These are phyloP conservation scores for Phytophthora sansomeana DNA, from an alignment of 352 stramenopile species.

Conservation along the genomic window DNA sequence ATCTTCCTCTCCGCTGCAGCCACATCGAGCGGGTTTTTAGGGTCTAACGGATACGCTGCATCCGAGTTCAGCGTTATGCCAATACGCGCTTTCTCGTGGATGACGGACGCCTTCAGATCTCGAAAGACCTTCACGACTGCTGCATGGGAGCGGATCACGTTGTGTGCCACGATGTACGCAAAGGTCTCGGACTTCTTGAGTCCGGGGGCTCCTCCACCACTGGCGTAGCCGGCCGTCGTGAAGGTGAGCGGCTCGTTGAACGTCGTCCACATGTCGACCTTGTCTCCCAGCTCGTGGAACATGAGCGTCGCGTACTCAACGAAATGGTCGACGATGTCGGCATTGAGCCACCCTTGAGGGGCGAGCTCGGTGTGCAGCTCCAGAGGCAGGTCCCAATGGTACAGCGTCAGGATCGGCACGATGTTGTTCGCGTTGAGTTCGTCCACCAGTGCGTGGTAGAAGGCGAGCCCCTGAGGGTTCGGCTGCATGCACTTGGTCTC, in stretches of 20 bases:
- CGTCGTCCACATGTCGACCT: slow-evolving; percentile 94
- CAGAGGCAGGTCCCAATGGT: slow-evolving; percentile 96
- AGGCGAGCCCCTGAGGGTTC: slow-evolving; percentile 90
- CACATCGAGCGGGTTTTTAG: slow-evolving; percentile 48
- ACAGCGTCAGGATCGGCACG: slow-evolving; percentile 94
- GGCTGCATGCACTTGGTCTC: slow-evolving; percentile 58
- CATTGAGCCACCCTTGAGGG: slow-evolving; percentile 77
- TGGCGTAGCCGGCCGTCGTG: slow-evolving; percentile 86
- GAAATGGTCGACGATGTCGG: slow-evolving; percentile 69
- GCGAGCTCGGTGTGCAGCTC: slow-evolving; percentile 81
- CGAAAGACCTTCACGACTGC: slow-evolving; percentile 85
- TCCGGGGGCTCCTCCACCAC: slow-evolving; percentile 57
- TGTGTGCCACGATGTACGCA: slow-evolving; percentile 75
- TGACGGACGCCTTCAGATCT: slow-evolving; percentile 62
- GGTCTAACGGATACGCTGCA: slow-evolving; percentile 77
- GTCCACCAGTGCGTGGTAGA: slow-evolving; percentile 95
- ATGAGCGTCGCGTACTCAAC: slow-evolving; percentile 91
- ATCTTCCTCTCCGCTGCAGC: slow-evolving; percentile 85
- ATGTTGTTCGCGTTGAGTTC: slow-evolving; percentile 79
- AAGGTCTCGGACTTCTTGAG: slow-evolving; percentile 55
- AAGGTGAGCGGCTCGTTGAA: slow-evolving; percentile 95
- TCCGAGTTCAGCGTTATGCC: slow-evolving; percentile 93
- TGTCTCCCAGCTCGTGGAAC: slow-evolving; percentile 91
- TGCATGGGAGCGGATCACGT: slow-evolving; percentile 93
- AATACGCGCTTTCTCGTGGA: slow-evolving; percentile 74